Percentiles rank a stretch among this genome's conserved stretches.
Conservation (phyloP, 1,284 basidiomycete genomes). For the Waitea zeae region DNA sequence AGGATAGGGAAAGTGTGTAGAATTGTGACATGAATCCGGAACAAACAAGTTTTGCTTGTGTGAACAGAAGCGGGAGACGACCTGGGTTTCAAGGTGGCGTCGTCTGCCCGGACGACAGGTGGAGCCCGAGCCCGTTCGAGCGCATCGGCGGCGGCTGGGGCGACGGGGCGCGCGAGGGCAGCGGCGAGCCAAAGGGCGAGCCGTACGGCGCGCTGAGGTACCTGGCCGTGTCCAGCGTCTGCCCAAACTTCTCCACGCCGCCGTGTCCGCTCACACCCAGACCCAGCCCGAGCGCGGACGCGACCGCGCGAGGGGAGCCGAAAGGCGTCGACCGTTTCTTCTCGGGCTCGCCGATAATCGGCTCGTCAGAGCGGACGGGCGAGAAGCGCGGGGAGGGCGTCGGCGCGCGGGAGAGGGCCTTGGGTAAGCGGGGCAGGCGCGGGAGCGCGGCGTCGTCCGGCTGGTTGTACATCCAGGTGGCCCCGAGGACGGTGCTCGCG, state of each 20-base stretch:
- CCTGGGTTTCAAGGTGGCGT: too few relatives aligned
- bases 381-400: constrained; percentile 26
- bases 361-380: constrained; percentile 31
- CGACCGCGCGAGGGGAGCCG: constrained; percentile 26
- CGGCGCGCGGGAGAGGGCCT: constrained; percentile 12
- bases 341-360: constrained; percentile 36
- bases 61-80: too few relatives aligned
- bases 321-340: constrained; percentile 29
- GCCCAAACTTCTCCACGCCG: constrained; percentile 16
- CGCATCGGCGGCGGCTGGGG: too few relatives aligned
- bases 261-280: not conserved
- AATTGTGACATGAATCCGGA: too few relatives aligned
- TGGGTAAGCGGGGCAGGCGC: constrained; percentile 17
- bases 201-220: constrained; percentile 50
- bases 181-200: constrained; percentile 42
- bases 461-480: constrained; percentile 78
- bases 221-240: constrained; percentile 33
- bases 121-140: too few relatives aligned
- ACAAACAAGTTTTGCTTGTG: too few relatives aligned
- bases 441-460: constrained; percentile 14
- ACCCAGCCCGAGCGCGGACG: constrained; percentile 24
- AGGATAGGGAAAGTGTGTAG: too few relatives aligned
- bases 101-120: too few relatives aligned
- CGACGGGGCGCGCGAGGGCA: constrained; percentile 30
- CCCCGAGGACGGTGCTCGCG: constrained; percentile 64